These are phyloP conservation scores for Graphilbum ipis-grandicollis DNA, from an alignment of 2,329 filamentous ascomycete species.

Conservation along the genomic window DNA sequence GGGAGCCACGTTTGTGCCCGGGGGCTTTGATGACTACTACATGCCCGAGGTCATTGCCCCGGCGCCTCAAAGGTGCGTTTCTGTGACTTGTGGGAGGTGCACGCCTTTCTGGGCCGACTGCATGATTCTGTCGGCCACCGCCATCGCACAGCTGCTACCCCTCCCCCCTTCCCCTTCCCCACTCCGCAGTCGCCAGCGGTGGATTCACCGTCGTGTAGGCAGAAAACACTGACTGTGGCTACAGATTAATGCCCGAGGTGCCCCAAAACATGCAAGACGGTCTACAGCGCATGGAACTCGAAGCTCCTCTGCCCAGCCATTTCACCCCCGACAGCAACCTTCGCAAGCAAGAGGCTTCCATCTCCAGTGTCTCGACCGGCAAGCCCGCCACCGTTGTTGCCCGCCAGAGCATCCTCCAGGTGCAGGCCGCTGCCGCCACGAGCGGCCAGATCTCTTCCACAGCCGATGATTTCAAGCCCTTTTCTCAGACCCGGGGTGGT, in stretches of 20 bases:
- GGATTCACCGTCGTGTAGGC: slow-evolving; percentile 7
- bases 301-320: slow-evolving; percentile 37
- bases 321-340: slow-evolving; percentile 11
- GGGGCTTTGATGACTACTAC: slow-evolving; percentile 37
- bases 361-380: slow-evolving; percentile 5
- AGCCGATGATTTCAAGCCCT: slow-evolving; percentile 21
- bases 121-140: too few relatives aligned
- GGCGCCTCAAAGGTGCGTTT: slow-evolving; percentile 30
- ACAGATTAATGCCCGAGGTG: slow-evolving; percentile 84
- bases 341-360: slow-evolving; percentile 26
- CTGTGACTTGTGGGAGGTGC: not conserved
- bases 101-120: too few relatives aligned
- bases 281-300: slow-evolving; percentile 76
- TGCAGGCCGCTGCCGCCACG: too few relatives aligned
- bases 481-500: slow-evolving; percentile 19
- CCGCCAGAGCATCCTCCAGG: too few relatives aligned
- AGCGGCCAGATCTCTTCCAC: not conserved
- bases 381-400: too few relatives aligned
- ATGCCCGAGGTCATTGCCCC: slow-evolving; percentile 41
- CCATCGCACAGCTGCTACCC: too few relatives aligned
- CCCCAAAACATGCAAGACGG: slow-evolving; percentile 94
- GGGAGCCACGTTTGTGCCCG: slow-evolving; percentile 38
- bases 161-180: slow-evolving; percentile 7
- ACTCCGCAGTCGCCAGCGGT: not conserved
- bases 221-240: slow-evolving; percentile 9